These are phyloP conservation scores for Amanita inopinata DNA, from an alignment of 768 basidiomycete species.

Conservation along the genomic window DNA sequence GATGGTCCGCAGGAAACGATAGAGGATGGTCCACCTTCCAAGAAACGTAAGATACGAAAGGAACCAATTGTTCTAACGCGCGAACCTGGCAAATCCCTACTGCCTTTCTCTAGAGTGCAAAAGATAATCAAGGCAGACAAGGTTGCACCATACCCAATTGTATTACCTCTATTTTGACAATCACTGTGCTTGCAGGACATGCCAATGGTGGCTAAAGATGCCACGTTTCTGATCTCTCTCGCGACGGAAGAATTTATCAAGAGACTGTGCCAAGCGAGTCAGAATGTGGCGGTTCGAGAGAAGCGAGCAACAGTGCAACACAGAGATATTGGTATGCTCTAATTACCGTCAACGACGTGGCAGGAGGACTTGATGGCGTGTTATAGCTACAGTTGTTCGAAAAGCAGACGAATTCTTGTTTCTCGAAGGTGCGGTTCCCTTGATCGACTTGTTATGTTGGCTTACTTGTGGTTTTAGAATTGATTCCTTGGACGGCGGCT, in stretches of 20 bases:
- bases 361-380: background rate
- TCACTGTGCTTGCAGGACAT: conserved; percentile 45
- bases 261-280: conserved; percentile 61
- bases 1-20: background rate
- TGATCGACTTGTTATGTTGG: background rate
- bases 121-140: conserved; percentile 82
- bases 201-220: conserved; percentile 67
- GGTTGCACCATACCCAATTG: conserved; percentile 28
- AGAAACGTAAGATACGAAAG: conserved; percentile 12
- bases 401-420: conserved; percentile 71
- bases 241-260: conserved; percentile 88
- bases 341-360: background rate
- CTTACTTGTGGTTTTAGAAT: conserved; percentile 28
- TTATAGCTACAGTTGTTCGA: conserved; percentile 50
- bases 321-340: conserved; percentile 61
- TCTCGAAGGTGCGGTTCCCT: conserved; percentile 47
- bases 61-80: conserved; percentile 19
- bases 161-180: conserved; percentile 4
- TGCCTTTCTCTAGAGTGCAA: conserved; percentile 74
- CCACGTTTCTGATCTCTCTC: conserved; percentile 67
- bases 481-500: conserved; percentile 41
- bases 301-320: conserved; percentile 69
- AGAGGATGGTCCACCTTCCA: conserved; percentile 2
- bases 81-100: conserved; percentile 54
- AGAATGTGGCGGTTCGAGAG: conserved; percentile 60